Percentiles rank a stretch among this genome's conserved stretches.
Conservation (phyloP, 1,284 basidiomycete species). For the Cystobasidium slooffiae region DNA sequence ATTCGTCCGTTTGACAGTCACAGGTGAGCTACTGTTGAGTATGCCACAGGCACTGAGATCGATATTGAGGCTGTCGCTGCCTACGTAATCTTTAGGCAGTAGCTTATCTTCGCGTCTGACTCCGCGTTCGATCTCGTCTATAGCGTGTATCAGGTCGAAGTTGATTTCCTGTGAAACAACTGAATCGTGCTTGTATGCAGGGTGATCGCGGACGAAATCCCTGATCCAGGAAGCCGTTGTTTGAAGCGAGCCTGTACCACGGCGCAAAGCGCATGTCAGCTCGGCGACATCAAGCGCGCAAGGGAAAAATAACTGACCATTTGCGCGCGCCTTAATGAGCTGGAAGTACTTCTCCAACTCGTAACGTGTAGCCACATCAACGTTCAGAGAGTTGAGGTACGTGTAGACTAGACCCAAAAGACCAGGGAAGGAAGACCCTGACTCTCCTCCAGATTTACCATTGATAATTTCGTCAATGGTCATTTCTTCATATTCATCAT, state of each 20-base stretch:
- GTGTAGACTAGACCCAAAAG: slow-evolving; percentile 80
- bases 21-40: slow-evolving; percentile 7
- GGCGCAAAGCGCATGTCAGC: neutral
- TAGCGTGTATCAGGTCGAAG: slow-evolving; percentile 85
- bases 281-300: slow-evolving; percentile 32
- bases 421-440: slow-evolving; percentile 72
- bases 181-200: slow-evolving; percentile 87
- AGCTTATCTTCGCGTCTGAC: slow-evolving; percentile 28
- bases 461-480: slow-evolving; percentile 91
- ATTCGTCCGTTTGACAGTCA: neutral
- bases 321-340: slow-evolving; percentile 75
- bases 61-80: slow-evolving; percentile 29
- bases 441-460: slow-evolving; percentile 63
- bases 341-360: slow-evolving; percentile 79
- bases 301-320: slow-evolving; percentile 64
- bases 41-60: slow-evolving; percentile 25
- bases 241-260: slow-evolving; percentile 69
- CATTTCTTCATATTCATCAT: slow-evolving; percentile 90
- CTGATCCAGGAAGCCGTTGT: slow-evolving; percentile 94
- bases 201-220: slow-evolving; percentile 85
- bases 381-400: slow-evolving; percentile 86
- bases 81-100: slow-evolving; percentile 38
- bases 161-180: slow-evolving; percentile 89
- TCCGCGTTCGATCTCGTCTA: slow-evolving; percentile 75
- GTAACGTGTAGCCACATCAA: slow-evolving; percentile 67